Evolutionary conservation across 2,329 filamentous ascomycete species (phyloP), one percentile per base, ranked within the genome.

Genomic region (Nothophoma quercina): DNA sequence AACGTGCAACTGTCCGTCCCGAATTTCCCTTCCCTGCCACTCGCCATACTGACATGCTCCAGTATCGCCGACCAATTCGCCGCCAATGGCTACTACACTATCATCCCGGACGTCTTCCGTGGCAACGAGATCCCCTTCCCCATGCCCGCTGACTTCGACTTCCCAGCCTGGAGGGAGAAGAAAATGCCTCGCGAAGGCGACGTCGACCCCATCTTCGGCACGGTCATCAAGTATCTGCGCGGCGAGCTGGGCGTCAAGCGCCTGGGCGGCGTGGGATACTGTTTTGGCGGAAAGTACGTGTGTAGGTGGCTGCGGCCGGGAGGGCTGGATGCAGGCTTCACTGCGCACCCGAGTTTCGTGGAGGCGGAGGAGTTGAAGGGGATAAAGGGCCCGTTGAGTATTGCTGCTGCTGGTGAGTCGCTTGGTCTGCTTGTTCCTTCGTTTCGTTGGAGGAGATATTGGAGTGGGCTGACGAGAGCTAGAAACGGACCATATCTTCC

Each of bases 291-390:
- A 4, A 83, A 83, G 60, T 84, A 83, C 59, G 79, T 83, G 44
- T 81, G 82, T 45, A 85, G 91, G 33, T 88, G 87, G 78, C 81
- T 85, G 21, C 79, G 75, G 35, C 85, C 85, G 60, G 68, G 79
- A 50, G 85, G 85, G 57, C 77, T 93, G 60, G 81, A 90, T 46
- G 89, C 83, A 45, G 90, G 88, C 30, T 95, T 82, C 75, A 75
- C 85, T 15, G 91, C 90, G 1, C 91, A 95, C 74, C 91, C 91
- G 0, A 89, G 85, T 21, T 92, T 92, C 62, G 84, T 95, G 4
- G 76, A 81, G 2, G 78, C 81, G 22, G 80, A 79, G 0, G 88
- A 90, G 75, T 76, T 89, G 29, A 71, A 76, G 57, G 82, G 77
- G 1, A 80, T 89, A 46, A 72, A 70, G 3, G 81, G 79, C 0